Percentiles rank a stretch among this genome's conserved stretches.
Evolutionary conservation across 495 filamentous ascomycete species (phyloP).

Genomic region (Aspergillus haitiensis): DNA sequence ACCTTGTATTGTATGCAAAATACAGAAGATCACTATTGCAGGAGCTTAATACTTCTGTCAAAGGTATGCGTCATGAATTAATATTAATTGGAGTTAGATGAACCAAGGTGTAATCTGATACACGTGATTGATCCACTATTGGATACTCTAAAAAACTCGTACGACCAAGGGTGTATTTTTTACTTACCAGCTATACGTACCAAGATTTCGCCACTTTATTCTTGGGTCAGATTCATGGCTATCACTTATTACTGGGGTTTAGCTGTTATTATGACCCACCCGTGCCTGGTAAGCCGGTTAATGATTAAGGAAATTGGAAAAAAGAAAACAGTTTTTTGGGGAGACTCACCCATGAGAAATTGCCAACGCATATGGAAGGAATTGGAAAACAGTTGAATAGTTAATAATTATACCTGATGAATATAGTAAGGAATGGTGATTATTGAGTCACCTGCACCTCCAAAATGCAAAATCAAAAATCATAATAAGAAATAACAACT

Average conservation of each 20-base stretch:
- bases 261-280: slow-evolving; percentile 14
- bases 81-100: slow-evolving; percentile 3
- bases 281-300: slow-evolving; percentile 21
- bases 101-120: neutral
- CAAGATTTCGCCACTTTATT: slow-evolving; percentile 22
- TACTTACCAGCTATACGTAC: neutral
- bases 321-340: neutral
- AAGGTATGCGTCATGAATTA: neutral
- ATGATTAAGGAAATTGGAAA: neutral
- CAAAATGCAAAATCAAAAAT: no score
- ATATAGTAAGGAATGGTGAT: no score
- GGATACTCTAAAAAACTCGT: neutral
- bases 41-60: slow-evolving; percentile 10
- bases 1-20: slow-evolving; percentile 17
- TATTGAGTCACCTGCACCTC: no score
- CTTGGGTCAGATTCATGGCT: slow-evolving; percentile 14
- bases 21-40: slow-evolving; percentile 6
- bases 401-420: no score
- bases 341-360: neutral
- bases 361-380: no score
- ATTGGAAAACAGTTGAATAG: no score
- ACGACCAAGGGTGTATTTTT: no score
- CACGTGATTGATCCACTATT: slow-evolving; percentile 13
- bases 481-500: no score
- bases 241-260: slow-evolving; percentile 5